Base-by-base conservation (phyloP, 2,329 filamentous ascomycete genomes). In the Xylaria sp. region DNA sequence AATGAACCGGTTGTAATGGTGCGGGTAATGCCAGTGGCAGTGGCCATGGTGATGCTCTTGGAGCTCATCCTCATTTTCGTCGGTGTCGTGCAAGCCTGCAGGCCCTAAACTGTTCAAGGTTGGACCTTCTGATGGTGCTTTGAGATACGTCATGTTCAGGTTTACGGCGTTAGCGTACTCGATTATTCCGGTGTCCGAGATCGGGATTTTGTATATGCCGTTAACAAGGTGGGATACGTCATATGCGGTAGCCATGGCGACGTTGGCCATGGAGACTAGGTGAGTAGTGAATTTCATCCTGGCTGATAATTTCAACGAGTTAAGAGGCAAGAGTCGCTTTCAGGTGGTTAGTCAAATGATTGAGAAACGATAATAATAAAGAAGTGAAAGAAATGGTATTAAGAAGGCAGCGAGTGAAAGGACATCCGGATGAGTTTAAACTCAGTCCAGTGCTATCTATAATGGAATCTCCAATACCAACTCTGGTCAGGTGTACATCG, bases 21-120 rank as follows among this genome's bases (percentile, higher is more conserved):
- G 22, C 2, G 61, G 61, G 33, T 33, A 58, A 39, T 58, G 54
- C 36, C 25, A 20, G 54, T 63, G 53, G 17, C 61, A 63, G 11
- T 58, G 53, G 11, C 22, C 17, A 27, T 5, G 3, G 38, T 44
- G 13, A 1, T 45, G 1, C 11, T 39, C 45, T 5, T 55, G 39
- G 22, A 45, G 10, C 5, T 61, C 29, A 11, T 36, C 47, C 3
- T 44, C 36, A 15, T 44, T 22, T 17, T 45, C 25, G 2, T 53
- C 27, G 17, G 17, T 2, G 17, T 15, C 36, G 13, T n/a, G 7
- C 5, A 5, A 38, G 29, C 10, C 39, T 10, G n/a, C 6, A n/a
- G 20, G 20, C n/a, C 2, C 17, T n/a, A n/a, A 22, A 22, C 3
- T 11, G 20, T 5, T 7, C 49, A 22, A 2, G 17, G 38, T 36